A percentile compares a stretch with the other conserved stretches of the same genome.
Evolutionary conservation across 129 eudicot species (phyloP).

Genomic region (Tagetes erecta): DNA sequence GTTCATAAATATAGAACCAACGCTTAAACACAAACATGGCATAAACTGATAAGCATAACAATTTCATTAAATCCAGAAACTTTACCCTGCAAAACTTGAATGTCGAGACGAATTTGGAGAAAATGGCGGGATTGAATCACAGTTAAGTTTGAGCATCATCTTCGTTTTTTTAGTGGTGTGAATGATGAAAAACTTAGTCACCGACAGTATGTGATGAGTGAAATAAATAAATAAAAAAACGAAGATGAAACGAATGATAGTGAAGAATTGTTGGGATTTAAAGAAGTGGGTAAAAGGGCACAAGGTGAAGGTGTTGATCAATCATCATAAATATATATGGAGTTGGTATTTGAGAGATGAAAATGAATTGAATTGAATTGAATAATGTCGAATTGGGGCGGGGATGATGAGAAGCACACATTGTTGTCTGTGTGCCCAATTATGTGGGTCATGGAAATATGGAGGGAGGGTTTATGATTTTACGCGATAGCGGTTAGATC

Average conservation of each 20-base stretch:
- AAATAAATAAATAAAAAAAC: background rate
- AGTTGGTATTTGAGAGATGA: conserved; percentile 20
- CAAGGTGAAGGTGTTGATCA: background rate
- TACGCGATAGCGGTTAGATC: no score
- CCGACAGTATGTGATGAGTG: conserved; percentile 32
- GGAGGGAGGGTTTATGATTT: no score
- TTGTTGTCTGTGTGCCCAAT: conserved; percentile 27
- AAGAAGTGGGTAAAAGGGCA: conserved; percentile 15
- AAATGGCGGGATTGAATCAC: conserved; percentile 30
- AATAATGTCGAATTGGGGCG: conserved; percentile 34
- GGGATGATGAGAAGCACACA: conserved; percentile 24
- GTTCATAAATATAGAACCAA: background rate
- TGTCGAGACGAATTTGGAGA: conserved; percentile 32
- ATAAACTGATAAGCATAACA: no score
- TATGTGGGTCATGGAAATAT: conserved; percentile 22
- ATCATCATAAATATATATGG: conserved; percentile 13
- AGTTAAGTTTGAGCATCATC: conserved; percentile 24
- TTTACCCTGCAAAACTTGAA: conserved; percentile 27
- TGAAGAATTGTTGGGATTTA: background rate
- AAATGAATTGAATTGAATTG: background rate
- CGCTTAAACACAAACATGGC: no score
- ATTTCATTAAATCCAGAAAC: background rate
- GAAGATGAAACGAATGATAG: background rate
- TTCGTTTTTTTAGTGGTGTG: background rate
- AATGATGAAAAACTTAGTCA: background rate